Percentiles rank a stretch among this genome's conserved stretches.
These are phyloP conservation scores for Eimeria brunetti DNA, from an alignment of 169 alveolate species.

Conservation along the genomic window DNA sequence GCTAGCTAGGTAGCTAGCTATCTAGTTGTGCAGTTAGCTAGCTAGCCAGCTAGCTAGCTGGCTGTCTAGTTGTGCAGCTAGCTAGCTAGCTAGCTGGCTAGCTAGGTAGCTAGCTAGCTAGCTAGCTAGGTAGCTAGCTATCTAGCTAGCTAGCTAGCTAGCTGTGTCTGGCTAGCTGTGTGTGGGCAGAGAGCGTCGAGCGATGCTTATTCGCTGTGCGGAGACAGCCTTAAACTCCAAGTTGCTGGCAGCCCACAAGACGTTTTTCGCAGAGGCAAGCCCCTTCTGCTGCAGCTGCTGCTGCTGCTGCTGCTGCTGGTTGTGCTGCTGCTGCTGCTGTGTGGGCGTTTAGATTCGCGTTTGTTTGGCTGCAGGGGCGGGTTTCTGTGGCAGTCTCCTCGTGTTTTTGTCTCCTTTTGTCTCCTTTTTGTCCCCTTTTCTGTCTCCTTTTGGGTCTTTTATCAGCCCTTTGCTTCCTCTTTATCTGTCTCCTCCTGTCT, in stretches of 20 bases:
- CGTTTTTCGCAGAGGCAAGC: conserved; percentile 92
- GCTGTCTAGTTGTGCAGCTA: too few relatives aligned
- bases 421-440: not conserved
- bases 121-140: not conserved
- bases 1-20: too few relatives aligned
- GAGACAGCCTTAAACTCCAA: conserved; percentile 98
- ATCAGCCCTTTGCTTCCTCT: too few relatives aligned
- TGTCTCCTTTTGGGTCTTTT: not conserved
- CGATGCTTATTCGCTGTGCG: conserved; percentile 97
- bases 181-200: conserved; percentile 87
- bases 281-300: not conserved
- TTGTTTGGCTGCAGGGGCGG: not conserved
- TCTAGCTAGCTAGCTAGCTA: too few relatives aligned
- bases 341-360: too few relatives aligned
- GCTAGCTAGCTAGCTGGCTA: too few relatives aligned
- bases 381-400: not conserved
- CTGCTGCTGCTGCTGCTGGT: conserved; percentile 19
- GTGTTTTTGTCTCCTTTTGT: not conserved
- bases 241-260: conserved; percentile 95
- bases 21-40: too few relatives aligned
- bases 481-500: too few relatives aligned
- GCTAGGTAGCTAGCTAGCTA: conserved; percentile 26
- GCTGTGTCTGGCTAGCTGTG: too few relatives aligned
- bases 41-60: too few relatives aligned
- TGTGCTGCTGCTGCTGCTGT: not conserved